Conservation (phyloP, 345 rosid species). For the Nephelium lappaceum region DNA sequence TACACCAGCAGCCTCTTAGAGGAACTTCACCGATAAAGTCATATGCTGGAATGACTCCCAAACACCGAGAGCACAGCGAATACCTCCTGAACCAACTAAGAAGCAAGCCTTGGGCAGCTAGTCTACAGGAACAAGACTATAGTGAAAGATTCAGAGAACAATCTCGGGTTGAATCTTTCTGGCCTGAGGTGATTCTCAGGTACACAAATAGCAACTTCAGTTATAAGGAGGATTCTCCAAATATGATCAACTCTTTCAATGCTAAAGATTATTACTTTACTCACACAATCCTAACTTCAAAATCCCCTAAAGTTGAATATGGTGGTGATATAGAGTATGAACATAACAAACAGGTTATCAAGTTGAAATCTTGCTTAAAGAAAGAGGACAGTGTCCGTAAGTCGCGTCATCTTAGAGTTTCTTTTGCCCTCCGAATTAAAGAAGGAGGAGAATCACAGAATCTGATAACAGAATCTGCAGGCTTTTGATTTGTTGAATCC, state of each 20-base stretch:
- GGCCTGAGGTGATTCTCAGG: constrained; percentile 23
- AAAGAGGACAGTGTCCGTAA: constrained; percentile 34
- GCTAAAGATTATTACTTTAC: background rate
- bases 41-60: constrained; percentile 30
- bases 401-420: constrained; percentile 33
- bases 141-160: constrained; percentile 5
- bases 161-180: constrained; percentile 18
- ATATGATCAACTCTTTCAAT: background rate
- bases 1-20: background rate
- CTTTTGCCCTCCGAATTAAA: constrained; percentile 33
- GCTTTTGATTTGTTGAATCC: constrained; percentile 4
- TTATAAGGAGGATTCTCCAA: constrained; percentile 18
- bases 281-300: background rate
- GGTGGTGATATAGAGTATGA: constrained; percentile 8
- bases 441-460: constrained; percentile 13
- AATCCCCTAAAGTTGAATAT: constrained; percentile 6
- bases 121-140: constrained; percentile 7
- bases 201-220: constrained; percentile 4
- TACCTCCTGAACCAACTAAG: constrained; percentile 9
- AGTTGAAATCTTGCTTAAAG: constrained; percentile 42
- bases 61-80: constrained; percentile 18
- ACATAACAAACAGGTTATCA: constrained; percentile 8
- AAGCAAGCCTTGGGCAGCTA: constrained; percentile 9
- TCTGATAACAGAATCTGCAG: constrained; percentile 9
- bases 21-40: constrained; percentile 2